These are phyloP conservation scores for Lepidium sativum DNA, from an alignment of 345 rosid species.

Conservation along the genomic window DNA sequence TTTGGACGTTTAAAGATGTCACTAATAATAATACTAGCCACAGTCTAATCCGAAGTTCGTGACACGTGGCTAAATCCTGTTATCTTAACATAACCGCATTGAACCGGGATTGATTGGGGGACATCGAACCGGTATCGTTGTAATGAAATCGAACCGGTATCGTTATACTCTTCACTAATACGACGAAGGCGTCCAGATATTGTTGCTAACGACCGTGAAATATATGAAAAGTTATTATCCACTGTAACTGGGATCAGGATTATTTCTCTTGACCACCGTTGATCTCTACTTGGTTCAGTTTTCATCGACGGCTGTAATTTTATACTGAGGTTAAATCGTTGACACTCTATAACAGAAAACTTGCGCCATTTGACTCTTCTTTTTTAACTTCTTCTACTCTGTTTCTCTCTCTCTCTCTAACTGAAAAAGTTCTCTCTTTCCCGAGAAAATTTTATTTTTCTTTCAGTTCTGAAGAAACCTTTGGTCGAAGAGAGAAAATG, in stretches of 20 bases:
- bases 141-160: neutral
- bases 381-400: neutral
- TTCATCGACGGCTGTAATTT: neutral
- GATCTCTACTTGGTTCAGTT: neutral
- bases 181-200: neutral
- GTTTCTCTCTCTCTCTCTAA: slow-evolving; percentile 5
- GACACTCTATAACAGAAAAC: slow-evolving; percentile 1
- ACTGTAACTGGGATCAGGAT: neutral
- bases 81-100: slow-evolving; percentile 9
- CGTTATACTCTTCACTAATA: too few species aligned
- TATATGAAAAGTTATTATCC: neutral
- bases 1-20: neutral
- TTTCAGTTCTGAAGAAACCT: slow-evolving; percentile 1
- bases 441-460: slow-evolving; percentile 19
- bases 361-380: neutral
- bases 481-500: slow-evolving; percentile 7
- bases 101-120: neutral
- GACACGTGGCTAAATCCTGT: slow-evolving; percentile 8
- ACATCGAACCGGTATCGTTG: neutral
- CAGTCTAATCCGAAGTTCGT: neutral
- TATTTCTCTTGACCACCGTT: neutral
- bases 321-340: neutral
- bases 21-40: slow-evolving; percentile 5
- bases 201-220: slow-evolving; percentile 4
- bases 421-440: slow-evolving; percentile 18